A percentile compares a stretch with the other conserved stretches of the same genome.
These are phyloP conservation scores for Przewalskia tangutica DNA, from an alignment of 257 asterid species.

Conservation along the genomic window DNA sequence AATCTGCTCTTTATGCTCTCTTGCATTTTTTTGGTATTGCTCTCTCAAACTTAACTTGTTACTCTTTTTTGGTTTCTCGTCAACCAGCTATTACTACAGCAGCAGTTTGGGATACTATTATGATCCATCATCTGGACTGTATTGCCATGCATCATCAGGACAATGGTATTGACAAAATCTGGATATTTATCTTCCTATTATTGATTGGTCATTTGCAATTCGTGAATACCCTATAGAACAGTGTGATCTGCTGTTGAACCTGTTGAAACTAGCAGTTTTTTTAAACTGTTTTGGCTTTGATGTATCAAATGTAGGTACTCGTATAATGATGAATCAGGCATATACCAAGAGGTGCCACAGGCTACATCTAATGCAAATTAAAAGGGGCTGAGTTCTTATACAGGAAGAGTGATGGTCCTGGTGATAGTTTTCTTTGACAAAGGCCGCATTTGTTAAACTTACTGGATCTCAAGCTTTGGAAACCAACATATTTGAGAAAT, in stretches of 20 bases:
- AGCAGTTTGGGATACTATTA: conserved; percentile 85
- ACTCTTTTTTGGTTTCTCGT: background rate
- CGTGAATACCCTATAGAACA: background rate
- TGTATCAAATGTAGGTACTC: conserved; percentile 41
- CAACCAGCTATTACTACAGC: conserved; percentile 76
- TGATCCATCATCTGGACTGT: conserved; percentile 80
- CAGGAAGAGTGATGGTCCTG: background rate
- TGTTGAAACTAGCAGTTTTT: background rate
- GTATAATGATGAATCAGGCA: conserved; percentile 55
- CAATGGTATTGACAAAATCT: conserved; percentile 43
- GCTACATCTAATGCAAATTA: conserved; percentile 21
- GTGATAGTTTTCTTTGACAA: background rate
- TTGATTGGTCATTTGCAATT: background rate
- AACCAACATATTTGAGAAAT: background rate
- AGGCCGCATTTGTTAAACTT: background rate
- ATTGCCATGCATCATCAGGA: conserved; percentile 76
- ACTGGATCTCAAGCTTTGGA: background rate
- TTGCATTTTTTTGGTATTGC: background rate
- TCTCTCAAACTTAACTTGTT: background rate
- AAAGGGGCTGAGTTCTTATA: background rate
- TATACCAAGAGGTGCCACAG: conserved; percentile 61
- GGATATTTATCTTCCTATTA: background rate
- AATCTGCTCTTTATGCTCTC: background rate
- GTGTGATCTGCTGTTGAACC: background rate
- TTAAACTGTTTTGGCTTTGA: background rate